Conservation (phyloP, 768 basidiomycete genomes). For the Phaffia tasmanica region DNA sequence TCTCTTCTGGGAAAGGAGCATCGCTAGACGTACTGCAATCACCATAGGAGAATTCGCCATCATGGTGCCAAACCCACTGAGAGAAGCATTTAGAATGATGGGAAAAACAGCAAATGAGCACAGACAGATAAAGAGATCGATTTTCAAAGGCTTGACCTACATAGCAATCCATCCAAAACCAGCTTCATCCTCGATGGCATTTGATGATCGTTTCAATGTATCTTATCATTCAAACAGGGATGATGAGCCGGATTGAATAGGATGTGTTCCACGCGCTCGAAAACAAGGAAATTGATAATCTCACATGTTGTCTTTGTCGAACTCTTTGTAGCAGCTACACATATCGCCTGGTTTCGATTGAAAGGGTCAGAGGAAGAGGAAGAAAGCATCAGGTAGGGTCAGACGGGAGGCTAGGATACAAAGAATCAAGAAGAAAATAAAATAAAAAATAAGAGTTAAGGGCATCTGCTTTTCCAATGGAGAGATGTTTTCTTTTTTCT, state of each 20-base stretch:
- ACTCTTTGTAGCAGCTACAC: no score
- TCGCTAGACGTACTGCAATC: not conserved
- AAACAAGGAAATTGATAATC: no score
- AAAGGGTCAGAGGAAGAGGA: slow-evolving; percentile 9
- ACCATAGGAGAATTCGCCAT: slow-evolving; percentile 22
- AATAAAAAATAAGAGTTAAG: slow-evolving; percentile 1
- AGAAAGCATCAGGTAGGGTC: not conserved
- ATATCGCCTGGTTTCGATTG: not conserved
- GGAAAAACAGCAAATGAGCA: not conserved
- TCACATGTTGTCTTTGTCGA: no score
- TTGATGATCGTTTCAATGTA: not conserved
- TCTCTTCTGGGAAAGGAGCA: no score
- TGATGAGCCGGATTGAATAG: no score
- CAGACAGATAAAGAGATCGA: not conserved
- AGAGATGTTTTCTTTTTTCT: not conserved
- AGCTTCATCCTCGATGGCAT: not conserved
- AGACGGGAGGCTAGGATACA: not conserved
- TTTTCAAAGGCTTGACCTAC: not conserved
- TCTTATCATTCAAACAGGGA: no score
- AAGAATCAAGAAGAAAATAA: not conserved
- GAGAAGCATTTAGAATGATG: not conserved
- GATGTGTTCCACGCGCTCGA: no score
- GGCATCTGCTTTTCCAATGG: not conserved
- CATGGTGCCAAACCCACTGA: slow-evolving; percentile 13
- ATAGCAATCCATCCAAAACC: slow-evolving; percentile 21